Conservation (phyloP, 345 rosid genomes). For the Euphorbia tirucalli region DNA sequence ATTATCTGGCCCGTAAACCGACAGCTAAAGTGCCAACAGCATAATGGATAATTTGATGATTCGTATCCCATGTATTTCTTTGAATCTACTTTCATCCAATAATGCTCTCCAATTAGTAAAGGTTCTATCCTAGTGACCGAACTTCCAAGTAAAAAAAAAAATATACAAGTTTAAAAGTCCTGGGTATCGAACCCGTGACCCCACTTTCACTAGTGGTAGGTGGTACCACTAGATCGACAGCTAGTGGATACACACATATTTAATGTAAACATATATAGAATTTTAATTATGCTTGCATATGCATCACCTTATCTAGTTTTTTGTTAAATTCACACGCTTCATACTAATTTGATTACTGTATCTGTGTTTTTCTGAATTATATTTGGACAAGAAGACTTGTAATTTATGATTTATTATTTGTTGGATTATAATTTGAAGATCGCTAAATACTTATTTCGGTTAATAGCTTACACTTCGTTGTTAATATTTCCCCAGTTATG, state of each 20-base stretch:
- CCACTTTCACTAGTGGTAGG: neutral
- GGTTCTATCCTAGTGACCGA: too few relatives aligned
- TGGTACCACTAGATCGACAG: neutral
- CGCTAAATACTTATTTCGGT: neutral
- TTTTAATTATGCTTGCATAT: neutral
- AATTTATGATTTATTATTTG: too few relatives aligned
- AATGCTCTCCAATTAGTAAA: too few relatives aligned
- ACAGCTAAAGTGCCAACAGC: too few relatives aligned
- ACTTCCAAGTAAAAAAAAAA: too few relatives aligned
- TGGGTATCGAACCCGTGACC: neutral
- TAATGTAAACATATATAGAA: neutral
- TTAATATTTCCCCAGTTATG: too few relatives aligned
- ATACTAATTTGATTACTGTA: neutral
- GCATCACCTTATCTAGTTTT: neutral
- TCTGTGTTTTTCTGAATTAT: neutral
- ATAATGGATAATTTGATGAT: too few relatives aligned
- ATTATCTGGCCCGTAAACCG: too few relatives aligned
- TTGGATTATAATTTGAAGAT: neutral
- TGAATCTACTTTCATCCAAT: too few relatives aligned
- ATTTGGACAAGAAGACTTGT: neutral
- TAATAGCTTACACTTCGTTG: neutral
- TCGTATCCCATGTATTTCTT: too few relatives aligned
- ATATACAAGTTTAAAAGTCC: too few relatives aligned
- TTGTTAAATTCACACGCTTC: neutral
- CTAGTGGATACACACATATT: neutral